Evolutionary conservation across 2,329 filamentous ascomycete genomes (phyloP), one percentile per base, ranked within the genome.

Genomic region (Podosphaera leucotricha): DNA sequence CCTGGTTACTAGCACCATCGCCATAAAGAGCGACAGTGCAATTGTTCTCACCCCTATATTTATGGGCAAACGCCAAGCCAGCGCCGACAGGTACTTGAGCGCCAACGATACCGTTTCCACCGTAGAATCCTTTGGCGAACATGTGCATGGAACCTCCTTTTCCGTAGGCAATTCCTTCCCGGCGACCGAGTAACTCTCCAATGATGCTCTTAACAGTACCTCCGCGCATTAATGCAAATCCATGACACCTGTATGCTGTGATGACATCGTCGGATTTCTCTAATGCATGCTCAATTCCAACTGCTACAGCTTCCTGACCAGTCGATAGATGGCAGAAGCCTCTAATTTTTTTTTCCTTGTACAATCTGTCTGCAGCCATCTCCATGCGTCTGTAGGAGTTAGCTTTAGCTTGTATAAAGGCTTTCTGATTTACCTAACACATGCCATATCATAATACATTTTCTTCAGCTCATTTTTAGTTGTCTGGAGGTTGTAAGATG

Each of bases 291-390:
- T 98, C 90, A 59, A 98, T 95, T 61, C 90, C 90, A 55, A 86
- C 78, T 47, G 90, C 85, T 53, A 98, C 90, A 52, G 90, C 90
- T 72, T 98, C 90, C 67, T 98, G 90, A 50, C 90, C 90, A 47
- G 81, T 92, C 47, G 90, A 95, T 65, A 98, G 67, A 68, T 98
- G 90, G 70, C 90, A 98, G 80, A 98, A 98, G 68, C 90, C 90
- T 58, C 90, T 82, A 58, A 98, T 95, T 75, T 98, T 95, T 80
- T 98, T 98, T 72, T 95, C 90, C 72, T 98, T 98, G 82, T 98
- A 98, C 59, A 98, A 71, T 62, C 87, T 77, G 63, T 98, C 90
- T 67, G 90, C 85, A 54, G 87, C 86, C 87, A 98, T 93, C 68
- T 98, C 90, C 90, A 98, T 93, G 64, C 92, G 90, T 67, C 86